Evolutionary conservation across 495 filamentous ascomycete species (phyloP).

Genomic region (Penicillium riverlandense): DNA sequence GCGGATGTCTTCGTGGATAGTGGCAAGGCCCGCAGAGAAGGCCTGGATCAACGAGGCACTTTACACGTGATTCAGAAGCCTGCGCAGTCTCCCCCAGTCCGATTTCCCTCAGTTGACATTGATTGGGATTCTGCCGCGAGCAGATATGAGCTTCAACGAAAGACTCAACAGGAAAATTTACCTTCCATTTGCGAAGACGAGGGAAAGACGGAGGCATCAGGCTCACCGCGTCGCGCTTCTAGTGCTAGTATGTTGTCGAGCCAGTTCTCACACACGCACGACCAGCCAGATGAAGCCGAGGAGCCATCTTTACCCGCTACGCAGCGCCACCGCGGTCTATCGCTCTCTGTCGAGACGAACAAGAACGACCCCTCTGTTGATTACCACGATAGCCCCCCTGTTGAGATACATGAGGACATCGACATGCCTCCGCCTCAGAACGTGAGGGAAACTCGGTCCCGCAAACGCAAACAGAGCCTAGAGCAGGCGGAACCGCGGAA

Average conservation of each 20-base stretch:
- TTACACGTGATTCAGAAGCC: constrained; percentile 30
- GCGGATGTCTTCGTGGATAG: constrained; percentile 33
- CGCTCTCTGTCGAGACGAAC: no score
- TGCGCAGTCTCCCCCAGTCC: constrained; percentile 8
- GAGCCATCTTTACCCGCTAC: neutral
- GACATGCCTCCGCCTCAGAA: neutral
- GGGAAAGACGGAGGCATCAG: neutral
- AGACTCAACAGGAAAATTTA: constrained; percentile 7
- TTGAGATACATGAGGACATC: neutral
- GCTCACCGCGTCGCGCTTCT: neutral
- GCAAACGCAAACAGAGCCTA: constrained; percentile 22
- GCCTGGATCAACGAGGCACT: constrained; percentile 27
- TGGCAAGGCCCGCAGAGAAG: constrained; percentile 25
- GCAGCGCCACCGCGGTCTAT: neutral
- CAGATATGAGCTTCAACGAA: constrained; percentile 4
- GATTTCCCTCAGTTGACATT: constrained; percentile 27
- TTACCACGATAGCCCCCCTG: neutral
- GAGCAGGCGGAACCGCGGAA: constrained; percentile 16
- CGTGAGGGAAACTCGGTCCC: constrained; percentile 1
- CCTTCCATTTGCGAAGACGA: constrained; percentile 6
- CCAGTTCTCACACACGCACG: neutral
- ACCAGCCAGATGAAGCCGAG: neutral
- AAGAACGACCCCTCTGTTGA: neutral
- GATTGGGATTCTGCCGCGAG: constrained; percentile 25
- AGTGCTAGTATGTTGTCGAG: neutral